A percentile compares a stretch with the other conserved stretches of the same genome.
phyloP scores from a whole-genome alignment of 202 grass and related monocot species.

The Schoenoplectus tabernaemontani region DNA sequence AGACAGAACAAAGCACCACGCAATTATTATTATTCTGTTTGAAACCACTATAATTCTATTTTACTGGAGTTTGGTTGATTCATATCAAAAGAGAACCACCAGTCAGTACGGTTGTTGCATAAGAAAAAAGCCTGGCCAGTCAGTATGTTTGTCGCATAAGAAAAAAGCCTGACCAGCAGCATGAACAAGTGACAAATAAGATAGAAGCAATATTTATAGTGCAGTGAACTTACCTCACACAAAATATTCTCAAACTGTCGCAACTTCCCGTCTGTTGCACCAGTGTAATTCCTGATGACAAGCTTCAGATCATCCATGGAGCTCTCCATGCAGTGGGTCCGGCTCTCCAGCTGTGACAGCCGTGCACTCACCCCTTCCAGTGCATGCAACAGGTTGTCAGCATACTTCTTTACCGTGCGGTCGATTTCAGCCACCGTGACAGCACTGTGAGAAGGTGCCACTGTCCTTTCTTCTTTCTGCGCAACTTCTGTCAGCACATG shows the following conservation, averaged over 20 bases:
- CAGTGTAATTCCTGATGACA: conserved; percentile 59
- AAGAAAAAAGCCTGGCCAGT: too few relatives aligned
- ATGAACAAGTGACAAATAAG: neutral
- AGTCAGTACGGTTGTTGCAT: neutral
- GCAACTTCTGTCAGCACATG: conserved; percentile 50
- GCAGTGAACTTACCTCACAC: conserved; percentile 42
- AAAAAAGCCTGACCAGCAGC: neutral
- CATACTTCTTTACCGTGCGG: conserved; percentile 71
- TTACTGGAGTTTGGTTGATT: neutral
- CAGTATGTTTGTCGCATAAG: too few relatives aligned
- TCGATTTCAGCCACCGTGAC: conserved; percentile 66
- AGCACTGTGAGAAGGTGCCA: conserved; percentile 16
- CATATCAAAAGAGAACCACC: neutral
- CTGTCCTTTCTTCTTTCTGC: conserved; percentile 60
- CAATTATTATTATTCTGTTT: neutral
- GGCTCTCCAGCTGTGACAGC: conserved; percentile 60
- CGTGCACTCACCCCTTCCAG: conserved; percentile 66
- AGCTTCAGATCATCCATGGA: conserved; percentile 59
- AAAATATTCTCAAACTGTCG: conserved; percentile 79
- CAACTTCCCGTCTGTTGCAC: conserved; percentile 72
- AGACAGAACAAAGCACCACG: neutral
- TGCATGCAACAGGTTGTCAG: conserved; percentile 67
- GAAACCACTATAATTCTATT: neutral
- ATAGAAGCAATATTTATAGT: neutral
- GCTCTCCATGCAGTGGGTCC: conserved; percentile 57